Base-by-base conservation (phyloP, 371 early-diverging fungal genomes). In the Furculomyces boomerangus region DNA sequence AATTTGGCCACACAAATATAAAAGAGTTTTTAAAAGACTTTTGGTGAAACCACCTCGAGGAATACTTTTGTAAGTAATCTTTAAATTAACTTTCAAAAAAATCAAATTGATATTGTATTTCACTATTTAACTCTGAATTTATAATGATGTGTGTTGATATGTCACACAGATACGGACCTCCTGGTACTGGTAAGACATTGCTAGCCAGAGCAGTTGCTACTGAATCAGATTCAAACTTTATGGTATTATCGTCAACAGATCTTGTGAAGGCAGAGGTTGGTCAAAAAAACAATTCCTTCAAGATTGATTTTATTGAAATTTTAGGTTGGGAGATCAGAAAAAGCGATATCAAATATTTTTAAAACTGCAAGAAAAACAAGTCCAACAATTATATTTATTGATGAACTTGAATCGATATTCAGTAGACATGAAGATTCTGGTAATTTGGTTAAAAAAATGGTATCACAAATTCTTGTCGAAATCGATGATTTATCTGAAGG, bases 401-500 rank as follows among this genome's bases (percentile, higher is more conserved):
- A 97, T 71, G 97, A 97, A 65, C 84, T 97, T 53, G 97, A 97
- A 68, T 78, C 97, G 2, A 3, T 54, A 2, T 54, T 54, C 27
- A 43, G 55, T 3, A 54, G 22, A n/a, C 14, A 32, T 26, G 41
- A 48, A 25, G 43, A 27, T 20, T 10, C 37, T 14, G 55, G 41
- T 7, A 30, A 51, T 75, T 60, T 44, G n/a, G 39, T 22, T 7
- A 40, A 44, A 44, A 54, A 40, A 27, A 40, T 99, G 43, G 99
- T 99, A 2, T 92, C 95, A 40, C 99, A 99, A 74, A 74, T 99
- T 52, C 76, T 99, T 41, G 99, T 99, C 2, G 80, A 98, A 54
- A 99, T 99, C 98, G 99, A 99, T 63, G 99, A 98, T 50, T 79
- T 99, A 75, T 98, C 98, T 74, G 84, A 95, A 28, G 62, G 37